phyloP scores from a whole-genome alignment of 208 protist species.

The Acanthamoeba healyi region DNA sequence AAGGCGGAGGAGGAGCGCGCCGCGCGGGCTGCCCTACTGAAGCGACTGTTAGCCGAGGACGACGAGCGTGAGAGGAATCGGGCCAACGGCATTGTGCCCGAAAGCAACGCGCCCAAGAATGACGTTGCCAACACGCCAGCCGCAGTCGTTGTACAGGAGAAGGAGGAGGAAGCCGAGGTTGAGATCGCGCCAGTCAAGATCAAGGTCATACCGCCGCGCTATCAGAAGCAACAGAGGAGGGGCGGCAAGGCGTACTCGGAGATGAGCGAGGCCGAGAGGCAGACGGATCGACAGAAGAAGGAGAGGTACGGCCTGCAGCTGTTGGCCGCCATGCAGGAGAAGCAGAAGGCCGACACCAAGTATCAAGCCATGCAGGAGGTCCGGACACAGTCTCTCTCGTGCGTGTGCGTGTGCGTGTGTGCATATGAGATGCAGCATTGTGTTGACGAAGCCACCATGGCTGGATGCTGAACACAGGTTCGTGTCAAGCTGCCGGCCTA shows the following conservation, averaged over 20 bases:
- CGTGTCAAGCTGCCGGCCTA: background rate
- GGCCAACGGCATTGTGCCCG: background rate
- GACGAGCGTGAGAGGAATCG: background rate
- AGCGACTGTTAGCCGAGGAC: background rate
- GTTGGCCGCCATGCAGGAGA: background rate
- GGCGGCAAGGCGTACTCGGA: background rate
- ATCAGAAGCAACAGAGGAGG: background rate
- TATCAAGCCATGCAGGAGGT: constrained; percentile 47
- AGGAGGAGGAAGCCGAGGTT: constrained; percentile 11
- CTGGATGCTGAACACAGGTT: no score
- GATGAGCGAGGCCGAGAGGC: background rate
- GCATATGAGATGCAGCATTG: background rate
- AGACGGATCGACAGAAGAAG: background rate
- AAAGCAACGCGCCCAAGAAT: background rate
- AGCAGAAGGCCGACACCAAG: background rate
- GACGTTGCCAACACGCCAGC: background rate
- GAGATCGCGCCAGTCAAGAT: background rate
- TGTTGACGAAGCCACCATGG: no score
- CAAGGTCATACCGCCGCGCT: constrained; percentile 39
- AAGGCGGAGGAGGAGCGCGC: background rate
- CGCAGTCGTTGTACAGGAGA: background rate
- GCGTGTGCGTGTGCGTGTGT: no score
- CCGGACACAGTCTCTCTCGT: no score
- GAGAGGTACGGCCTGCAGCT: background rate
- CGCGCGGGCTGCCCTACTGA: background rate